These are phyloP conservation scores for Hypoxylon subgilvum DNA, from an alignment of 495 filamentous ascomycete genomes.

Conservation along the genomic window DNA sequence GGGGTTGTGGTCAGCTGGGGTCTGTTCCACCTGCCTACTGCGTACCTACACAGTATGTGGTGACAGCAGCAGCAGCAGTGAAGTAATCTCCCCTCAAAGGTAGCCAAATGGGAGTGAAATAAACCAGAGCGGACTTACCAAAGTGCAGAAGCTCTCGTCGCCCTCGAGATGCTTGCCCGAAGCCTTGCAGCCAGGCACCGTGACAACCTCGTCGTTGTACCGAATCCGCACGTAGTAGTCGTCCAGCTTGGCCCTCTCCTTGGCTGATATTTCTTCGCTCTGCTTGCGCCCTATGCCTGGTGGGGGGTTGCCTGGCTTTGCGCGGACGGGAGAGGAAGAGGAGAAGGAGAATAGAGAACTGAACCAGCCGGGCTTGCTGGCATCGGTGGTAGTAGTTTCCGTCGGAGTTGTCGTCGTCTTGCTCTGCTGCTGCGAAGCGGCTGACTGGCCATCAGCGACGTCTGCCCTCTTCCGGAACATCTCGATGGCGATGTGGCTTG, in stretches of 20 bases:
- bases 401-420: slow-evolving; percentile 2
- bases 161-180: slow-evolving; percentile 84
- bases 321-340: not conserved
- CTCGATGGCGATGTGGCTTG: slow-evolving; percentile 88
- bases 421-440: not conserved
- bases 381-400: not conserved
- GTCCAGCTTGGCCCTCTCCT: slow-evolving; percentile 61
- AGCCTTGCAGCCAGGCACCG: slow-evolving; percentile 78
- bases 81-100: too few species aligned
- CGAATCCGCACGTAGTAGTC: slow-evolving; percentile 91
- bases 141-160: slow-evolving; percentile 89
- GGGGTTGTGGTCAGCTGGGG: slow-evolving; percentile 5
- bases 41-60: too few species aligned
- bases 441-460: slow-evolving; percentile 28
- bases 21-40: too few species aligned
- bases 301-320: slow-evolving; percentile 34
- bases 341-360: slow-evolving; percentile 49
- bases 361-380: slow-evolving; percentile 53
- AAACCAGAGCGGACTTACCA: slow-evolving; percentile 62
- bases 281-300: slow-evolving; percentile 59
- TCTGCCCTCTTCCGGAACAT: slow-evolving; percentile 78
- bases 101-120: too few species aligned
- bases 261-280: slow-evolving; percentile 51
- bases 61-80: too few species aligned
- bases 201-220: slow-evolving; percentile 85